Evolutionary conservation across 768 basidiomycete genomes (phyloP), one percentile per base, ranked within the genome.

Genomic region (Russula vinacea): DNA sequence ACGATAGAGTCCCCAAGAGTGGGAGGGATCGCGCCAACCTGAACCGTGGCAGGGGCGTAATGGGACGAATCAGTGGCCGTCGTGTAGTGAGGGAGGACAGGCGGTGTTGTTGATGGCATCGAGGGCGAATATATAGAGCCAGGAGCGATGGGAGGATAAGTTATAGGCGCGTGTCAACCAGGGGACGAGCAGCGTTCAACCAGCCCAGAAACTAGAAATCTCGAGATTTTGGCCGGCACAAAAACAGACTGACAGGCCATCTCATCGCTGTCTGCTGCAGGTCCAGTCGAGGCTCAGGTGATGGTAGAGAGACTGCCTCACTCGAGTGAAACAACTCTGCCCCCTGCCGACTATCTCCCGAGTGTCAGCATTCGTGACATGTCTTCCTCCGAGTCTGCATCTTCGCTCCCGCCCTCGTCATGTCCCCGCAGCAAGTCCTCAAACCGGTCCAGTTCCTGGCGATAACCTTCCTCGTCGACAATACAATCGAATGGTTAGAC

Each of bases 401-500:
- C 35, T 10, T 35, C 8, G 35, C 35, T 35, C 35, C 35, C 10
- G 6, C 35, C 29, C 44, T 45, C 47, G 11, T 19, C 40, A 56
- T 56, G 56, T 42, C 56, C 14, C 11, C 56, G 19, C n/a, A n/a
- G n/a, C n/a, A n/a, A n/a, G 33, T 51, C 22, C 39, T 68, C 56
- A 58, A 32, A 29, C 52, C 65, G 5, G 67, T 73, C 37, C 62
- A 68, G 33, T 45, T 47, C 7, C 51, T 73, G 2, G 62, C 55
- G 0, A 67, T 73, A 55, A 69, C 68, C 0, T 71, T 77, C 55
- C 67, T 77, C 11, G 76, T 77, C 14, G 76, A 77, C 61, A 76
- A 77, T 56, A 63, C 66, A 39, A 71, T 79, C 33, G 78, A 79
- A 72, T 79, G 78, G 77, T 75, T 56, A 56, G 69, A 32, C 22